A percentile compares a stretch with the other conserved stretches of the same genome.
Evolutionary conservation across 331 rosid species (phyloP).

Genomic region (Erythrophleum ivorense): DNA sequence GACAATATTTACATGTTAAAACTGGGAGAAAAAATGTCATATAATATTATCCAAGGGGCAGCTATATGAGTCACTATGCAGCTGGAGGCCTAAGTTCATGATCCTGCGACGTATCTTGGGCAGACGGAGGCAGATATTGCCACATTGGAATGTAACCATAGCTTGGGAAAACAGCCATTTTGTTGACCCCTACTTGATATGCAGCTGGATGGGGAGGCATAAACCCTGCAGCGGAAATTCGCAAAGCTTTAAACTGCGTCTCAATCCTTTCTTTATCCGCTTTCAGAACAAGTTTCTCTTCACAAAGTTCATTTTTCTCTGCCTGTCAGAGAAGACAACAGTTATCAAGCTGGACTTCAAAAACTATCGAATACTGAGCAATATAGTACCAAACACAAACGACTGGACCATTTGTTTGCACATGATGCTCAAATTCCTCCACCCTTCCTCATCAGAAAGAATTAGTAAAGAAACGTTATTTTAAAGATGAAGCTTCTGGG

Average conservation of each 20-base stretch:
- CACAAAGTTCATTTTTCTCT: slow-evolving; percentile 90
- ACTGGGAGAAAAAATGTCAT: background rate
- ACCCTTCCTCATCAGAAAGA: slow-evolving; percentile 14
- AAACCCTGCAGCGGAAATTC: slow-evolving; percentile 64
- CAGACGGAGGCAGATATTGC: slow-evolving; percentile 78
- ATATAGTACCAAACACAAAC: slow-evolving; percentile 5
- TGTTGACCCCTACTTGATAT: slow-evolving; percentile 65
- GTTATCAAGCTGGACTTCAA: background rate
- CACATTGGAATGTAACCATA: slow-evolving; percentile 88
- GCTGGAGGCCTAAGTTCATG: slow-evolving; percentile 99
- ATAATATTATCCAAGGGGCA: slow-evolving; percentile 27
- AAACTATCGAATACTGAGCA: background rate
- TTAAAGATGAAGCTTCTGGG: background rate
- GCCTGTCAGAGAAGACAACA: slow-evolving; percentile 53
- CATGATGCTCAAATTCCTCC: background rate
- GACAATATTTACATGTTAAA: slow-evolving; percentile 49
- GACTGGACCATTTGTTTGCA: background rate
- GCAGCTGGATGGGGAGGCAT: slow-evolving; percentile 75
- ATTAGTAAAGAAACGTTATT: background rate
- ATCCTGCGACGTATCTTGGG: slow-evolving; percentile 83
- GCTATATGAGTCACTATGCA: slow-evolving; percentile 54
- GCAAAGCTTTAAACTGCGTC: slow-evolving; percentile 68
- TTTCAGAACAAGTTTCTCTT: slow-evolving; percentile 76
- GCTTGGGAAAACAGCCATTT: slow-evolving; percentile 86
- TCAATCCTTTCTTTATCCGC: slow-evolving; percentile 80